Evolutionary conservation across 2,329 filamentous ascomycete genomes (phyloP).

Genomic region (Nemania sp.): DNA sequence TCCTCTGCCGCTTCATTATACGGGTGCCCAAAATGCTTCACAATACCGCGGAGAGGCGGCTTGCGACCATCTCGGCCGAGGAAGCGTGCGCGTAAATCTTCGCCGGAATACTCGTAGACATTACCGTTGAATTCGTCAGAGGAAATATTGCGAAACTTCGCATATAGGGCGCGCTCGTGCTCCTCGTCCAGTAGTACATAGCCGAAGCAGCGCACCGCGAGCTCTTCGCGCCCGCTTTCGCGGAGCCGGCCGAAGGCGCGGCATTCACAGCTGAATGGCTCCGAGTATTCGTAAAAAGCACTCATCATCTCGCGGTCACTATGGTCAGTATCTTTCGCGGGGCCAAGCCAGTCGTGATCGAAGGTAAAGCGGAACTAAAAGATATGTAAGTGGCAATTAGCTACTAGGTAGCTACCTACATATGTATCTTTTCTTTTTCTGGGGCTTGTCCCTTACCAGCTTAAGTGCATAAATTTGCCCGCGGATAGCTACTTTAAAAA

Average conservation of each 20-base stretch:
- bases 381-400: no score
- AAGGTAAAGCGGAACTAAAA: no score
- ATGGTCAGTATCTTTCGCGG: conserved; percentile 3
- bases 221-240: conserved; percentile 30
- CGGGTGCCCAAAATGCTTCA: not conserved
- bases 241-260: conserved; percentile 36
- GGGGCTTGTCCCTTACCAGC: no score
- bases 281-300: conserved; percentile 26
- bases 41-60: not conserved
- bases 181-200: conserved; percentile 34
- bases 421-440: no score
- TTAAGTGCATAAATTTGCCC: conserved; percentile 5
- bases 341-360: not conserved
- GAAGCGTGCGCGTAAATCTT: not conserved
- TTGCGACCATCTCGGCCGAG: not conserved
- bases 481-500: conserved; percentile 11
- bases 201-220: conserved; percentile 34
- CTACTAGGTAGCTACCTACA: no score
- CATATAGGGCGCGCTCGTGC: not conserved
- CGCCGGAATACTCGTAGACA: not conserved
- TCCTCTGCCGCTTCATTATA: no score
- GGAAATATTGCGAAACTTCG: no score
- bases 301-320: not conserved
- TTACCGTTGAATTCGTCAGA: no score
- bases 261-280: conserved; percentile 35